phyloP scores from a whole-genome alignment of 805 yeast genomes.

The Metschnikowia reukaufii region DNA sequence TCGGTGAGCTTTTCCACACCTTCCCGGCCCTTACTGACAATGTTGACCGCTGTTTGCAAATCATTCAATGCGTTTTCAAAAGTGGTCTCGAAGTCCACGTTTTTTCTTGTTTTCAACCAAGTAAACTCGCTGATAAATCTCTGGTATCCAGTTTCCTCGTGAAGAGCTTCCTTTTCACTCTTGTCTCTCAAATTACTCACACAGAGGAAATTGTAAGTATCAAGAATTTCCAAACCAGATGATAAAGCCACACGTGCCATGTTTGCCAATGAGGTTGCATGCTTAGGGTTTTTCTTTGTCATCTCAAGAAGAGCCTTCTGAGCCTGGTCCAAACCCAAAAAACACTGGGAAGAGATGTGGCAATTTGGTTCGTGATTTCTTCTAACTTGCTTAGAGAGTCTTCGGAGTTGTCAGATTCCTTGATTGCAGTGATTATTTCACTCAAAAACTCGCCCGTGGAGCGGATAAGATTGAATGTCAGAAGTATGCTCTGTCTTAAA shows the following conservation, averaged over 20 bases:
- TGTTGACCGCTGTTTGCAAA: neutral
- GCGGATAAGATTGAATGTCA: neutral
- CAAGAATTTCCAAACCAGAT: neutral
- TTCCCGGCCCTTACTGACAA: neutral
- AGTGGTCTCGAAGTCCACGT: neutral
- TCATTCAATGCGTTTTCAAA: neutral
- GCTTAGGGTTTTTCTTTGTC: neutral
- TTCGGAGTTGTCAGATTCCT: neutral
- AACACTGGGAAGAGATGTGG: neutral
- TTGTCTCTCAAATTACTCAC: neutral
- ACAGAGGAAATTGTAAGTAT: neutral
- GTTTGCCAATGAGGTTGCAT: neutral
- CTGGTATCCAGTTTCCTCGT: neutral
- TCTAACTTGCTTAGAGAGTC: neutral
- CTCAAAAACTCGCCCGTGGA: neutral
- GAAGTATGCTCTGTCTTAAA: neutral
- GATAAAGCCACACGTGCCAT: neutral
- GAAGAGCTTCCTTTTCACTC: neutral
- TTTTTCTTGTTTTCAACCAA: neutral
- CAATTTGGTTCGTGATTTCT: neutral
- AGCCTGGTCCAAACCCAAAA: neutral
- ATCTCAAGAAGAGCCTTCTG: neutral
- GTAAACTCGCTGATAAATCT: neutral
- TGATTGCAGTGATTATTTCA: neutral
- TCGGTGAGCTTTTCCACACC: neutral